Percentiles rank a stretch among this genome's conserved stretches.
Conservation (phyloP, 2,329 filamentous ascomycete species). For the Ilyonectria mors-panacis region DNA sequence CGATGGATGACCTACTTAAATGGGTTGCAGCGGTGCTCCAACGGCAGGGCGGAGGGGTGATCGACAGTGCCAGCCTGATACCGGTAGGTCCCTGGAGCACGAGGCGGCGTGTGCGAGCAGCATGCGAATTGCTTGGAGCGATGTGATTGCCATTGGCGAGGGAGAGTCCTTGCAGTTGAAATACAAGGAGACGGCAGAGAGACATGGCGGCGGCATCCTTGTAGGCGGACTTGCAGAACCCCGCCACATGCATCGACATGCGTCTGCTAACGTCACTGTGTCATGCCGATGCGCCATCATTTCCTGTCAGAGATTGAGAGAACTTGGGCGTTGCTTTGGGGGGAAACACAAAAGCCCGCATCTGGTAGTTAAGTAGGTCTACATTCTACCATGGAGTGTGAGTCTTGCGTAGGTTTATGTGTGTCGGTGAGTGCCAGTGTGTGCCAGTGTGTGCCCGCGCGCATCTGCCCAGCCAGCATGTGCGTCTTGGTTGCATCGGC, state of each 20-base stretch:
- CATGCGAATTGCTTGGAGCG: slow-evolving; percentile 9
- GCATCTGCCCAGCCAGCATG: not conserved
- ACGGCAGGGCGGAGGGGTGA: slow-evolving; percentile 5
- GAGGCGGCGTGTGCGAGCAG: not conserved
- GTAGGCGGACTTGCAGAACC: slow-evolving; percentile 11
- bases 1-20: slow-evolving; percentile 8
- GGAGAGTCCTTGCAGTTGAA: not conserved
- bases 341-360: not conserved
- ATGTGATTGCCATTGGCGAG: slow-evolving; percentile 4
- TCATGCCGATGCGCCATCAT: not conserved
- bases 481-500: slow-evolving; percentile 1
- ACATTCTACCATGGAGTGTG: not conserved
- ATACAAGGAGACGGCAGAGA: not conserved
- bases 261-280: not conserved
- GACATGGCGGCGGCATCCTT: slow-evolving; percentile 11
- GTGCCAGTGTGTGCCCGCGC: not conserved
- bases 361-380: not conserved
- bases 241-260: slow-evolving; percentile 21
- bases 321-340: not conserved
- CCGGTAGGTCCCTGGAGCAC: not conserved
- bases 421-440: not conserved
- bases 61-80: slow-evolving; percentile 11
- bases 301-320: not conserved
- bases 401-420: not conserved
- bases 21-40: not conserved